Evolutionary conservation across 805 yeast species (phyloP).

Genomic region (Candida wancherniae): DNA sequence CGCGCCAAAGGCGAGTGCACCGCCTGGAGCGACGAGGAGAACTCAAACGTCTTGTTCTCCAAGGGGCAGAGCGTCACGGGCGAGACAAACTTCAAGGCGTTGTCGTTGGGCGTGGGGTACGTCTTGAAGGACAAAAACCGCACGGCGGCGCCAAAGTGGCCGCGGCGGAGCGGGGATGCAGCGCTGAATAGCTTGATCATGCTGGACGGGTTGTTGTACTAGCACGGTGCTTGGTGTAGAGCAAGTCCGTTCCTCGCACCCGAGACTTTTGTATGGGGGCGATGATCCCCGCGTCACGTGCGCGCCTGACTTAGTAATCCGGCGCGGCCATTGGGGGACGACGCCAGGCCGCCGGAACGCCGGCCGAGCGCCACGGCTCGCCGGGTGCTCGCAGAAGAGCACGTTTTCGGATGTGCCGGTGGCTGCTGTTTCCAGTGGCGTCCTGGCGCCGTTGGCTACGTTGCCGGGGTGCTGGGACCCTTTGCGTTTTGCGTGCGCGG

Average conservation of each 20-base stretch:
- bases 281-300: constrained; percentile 17
- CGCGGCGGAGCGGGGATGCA: too few species aligned
- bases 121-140: constrained; percentile 40
- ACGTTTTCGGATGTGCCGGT: too few species aligned
- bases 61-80: constrained; percentile 46
- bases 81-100: constrained; percentile 64
- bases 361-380: too few species aligned
- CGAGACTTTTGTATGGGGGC: constrained; percentile 7
- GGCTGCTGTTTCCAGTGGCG: too few species aligned
- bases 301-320: constrained; percentile 9
- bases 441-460: too few species aligned
- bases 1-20: constrained; percentile 61
- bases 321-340: constrained; percentile 10
- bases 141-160: not conserved
- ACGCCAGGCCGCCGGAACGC: too few species aligned
- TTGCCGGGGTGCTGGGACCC: too few species aligned
- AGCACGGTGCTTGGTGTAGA: too few species aligned
- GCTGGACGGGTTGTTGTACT: too few species aligned
- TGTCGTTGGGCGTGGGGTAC: constrained; percentile 66
- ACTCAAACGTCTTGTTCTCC: constrained; percentile 45
- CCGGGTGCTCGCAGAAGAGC: too few species aligned
- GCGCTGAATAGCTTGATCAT: too few species aligned
- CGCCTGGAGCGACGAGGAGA: constrained; percentile 51
- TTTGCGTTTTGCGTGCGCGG: too few species aligned
- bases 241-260: constrained; percentile 15